Percentiles rank a stretch among this genome's conserved stretches.
phyloP scores from a whole-genome alignment of 129 eudicot genomes.

The Pseudognaphalium luteoalbum region DNA sequence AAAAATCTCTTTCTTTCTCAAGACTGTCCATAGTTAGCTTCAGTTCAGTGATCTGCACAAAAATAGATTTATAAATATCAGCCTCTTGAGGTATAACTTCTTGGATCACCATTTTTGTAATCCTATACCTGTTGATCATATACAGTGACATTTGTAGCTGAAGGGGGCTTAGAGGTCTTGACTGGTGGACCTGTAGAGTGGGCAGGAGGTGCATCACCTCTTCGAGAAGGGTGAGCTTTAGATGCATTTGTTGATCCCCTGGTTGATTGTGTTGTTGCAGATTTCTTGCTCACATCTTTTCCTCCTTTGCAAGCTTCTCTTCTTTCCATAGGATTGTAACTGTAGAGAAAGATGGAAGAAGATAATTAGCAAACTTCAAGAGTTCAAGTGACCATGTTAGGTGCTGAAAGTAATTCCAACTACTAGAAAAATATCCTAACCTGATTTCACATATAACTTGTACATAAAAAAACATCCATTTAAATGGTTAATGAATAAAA shows the following conservation, averaged over 20 bases:
- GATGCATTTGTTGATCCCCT: conserved; percentile 51
- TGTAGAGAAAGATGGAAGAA: conserved; percentile 24
- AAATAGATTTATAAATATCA: neutral
- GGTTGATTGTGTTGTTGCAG: conserved; percentile 55
- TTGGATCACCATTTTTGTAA: conserved; percentile 4
- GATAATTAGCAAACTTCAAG: conserved; percentile 7
- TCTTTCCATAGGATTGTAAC: conserved; percentile 87
- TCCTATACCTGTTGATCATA: conserved; percentile 67
- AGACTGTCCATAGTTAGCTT: conserved; percentile 85
- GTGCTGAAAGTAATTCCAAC: neutral
- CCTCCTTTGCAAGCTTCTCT: conserved; percentile 89
- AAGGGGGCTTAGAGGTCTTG: conserved; percentile 55
- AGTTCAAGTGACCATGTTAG: neutral
- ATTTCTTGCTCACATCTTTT: conserved; percentile 62
- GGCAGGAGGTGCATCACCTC: conserved; percentile 50
- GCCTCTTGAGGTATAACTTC: conserved; percentile 11
- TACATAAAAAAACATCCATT: neutral
- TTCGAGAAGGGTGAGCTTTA: conserved; percentile 54
- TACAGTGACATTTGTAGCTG: conserved; percentile 48
- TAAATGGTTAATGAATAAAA: neutral
- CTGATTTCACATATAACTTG: no score
- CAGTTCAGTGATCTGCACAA: conserved; percentile 79
- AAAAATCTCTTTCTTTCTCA: conserved; percentile 96
- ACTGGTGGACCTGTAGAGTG: conserved; percentile 54
- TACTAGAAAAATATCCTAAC: neutral